Base-by-base conservation (phyloP, 768 basidiomycete species). In the Phlebiopsis gigantea region DNA sequence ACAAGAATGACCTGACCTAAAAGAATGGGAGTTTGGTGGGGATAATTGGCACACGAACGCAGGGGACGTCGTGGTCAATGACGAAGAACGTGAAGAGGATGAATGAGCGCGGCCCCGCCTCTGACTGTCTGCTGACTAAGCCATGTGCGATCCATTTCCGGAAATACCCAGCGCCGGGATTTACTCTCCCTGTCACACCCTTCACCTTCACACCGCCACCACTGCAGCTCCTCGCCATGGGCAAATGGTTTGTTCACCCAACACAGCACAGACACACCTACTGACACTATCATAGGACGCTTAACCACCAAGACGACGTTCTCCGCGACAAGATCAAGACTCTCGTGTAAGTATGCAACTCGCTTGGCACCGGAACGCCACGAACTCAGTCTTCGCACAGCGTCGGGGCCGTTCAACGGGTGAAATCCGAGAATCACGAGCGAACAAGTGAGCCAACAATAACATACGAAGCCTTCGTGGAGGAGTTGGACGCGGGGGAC, bases 401-500 rank as follows among this genome's bases (percentile, higher is more conserved):
- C 65, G 80, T 82, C 62, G 87, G 90, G 53, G 82, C 89, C 49
- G 83, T 90, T 61, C 82, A 81, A 62, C 78, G 90, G 54, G 74
- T 83, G 25, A 79, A 78, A 57, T 76, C 88, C 25, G 89, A 90
- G 66, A 61, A 66, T 3, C 65, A 65, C 31, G 85, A 87, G 64
- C 34, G 12, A 10, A 10, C 12, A 12, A 65, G 65, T 30, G 85
- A 87, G 63, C 79, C 85, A 2, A 71, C 72, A 41, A 89, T 91
- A 59, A 83, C 75, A 53, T 91, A 88, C 66, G 85, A 90, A 68
- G 70, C 78, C 26, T 90, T 92, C 61, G 85, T 90, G 19, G 80
- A 85, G 62, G 87, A 89, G 26, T 73, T 92, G 48, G 88, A 91
- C 65, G 79, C 78, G 22, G 89, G 88, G 15, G 90, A 92, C 67